Evolutionary conservation across 2,329 filamentous ascomycete species (phyloP), one percentile per base, ranked within the genome.

Genomic region (Penicillium sp.): DNA sequence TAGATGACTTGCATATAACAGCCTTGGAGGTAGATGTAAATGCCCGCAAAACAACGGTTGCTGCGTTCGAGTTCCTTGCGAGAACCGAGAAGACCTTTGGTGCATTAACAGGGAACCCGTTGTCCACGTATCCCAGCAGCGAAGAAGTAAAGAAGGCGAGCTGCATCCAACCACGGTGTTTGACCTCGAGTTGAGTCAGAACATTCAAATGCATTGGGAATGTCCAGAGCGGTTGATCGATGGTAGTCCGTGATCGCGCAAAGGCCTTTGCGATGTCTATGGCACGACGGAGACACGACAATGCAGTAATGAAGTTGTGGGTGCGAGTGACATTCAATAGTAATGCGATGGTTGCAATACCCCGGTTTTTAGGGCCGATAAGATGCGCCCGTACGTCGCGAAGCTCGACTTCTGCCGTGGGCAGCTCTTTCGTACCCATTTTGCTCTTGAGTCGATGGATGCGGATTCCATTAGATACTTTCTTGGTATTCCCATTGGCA

Each of bases 371-470:
- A 3, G 78, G 71, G 9, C 88, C 88, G 27, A 91, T 72, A 3
- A 90, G 75, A 77, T 85, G 86, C 7, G 75, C 85, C 5, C 85
- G 80, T 77, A 84, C 83, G n/a, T 76, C 78, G 13, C 78, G 74
- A 3, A 89, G 77, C 51, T 87, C 85, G 0, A 91, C 78, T 67
- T 91, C 88, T 0, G 87, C 88, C 0, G 88, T 91, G 0, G 88
- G 88, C 0, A 91, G 74, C 0, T 91, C 56, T 18, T 54, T 56
- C 2, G 53, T 55, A 24, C 88, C 88, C 3, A 88, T 78, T 63
- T 91, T 91, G 67, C 83, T 82, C 72, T 91, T 91, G 12, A 91
- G 75, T 0, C 87, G 79, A 23, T 86, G 83, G 57, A 90, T 88
- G 15, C 60, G 60, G 13, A 91, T 76, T 6, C 87, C 87, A 63